A percentile compares a stretch with the other conserved stretches of the same genome.
Evolutionary conservation across 2,329 filamentous ascomycete species (phyloP).

Genomic region (Cytospora chrysosperma): DNA sequence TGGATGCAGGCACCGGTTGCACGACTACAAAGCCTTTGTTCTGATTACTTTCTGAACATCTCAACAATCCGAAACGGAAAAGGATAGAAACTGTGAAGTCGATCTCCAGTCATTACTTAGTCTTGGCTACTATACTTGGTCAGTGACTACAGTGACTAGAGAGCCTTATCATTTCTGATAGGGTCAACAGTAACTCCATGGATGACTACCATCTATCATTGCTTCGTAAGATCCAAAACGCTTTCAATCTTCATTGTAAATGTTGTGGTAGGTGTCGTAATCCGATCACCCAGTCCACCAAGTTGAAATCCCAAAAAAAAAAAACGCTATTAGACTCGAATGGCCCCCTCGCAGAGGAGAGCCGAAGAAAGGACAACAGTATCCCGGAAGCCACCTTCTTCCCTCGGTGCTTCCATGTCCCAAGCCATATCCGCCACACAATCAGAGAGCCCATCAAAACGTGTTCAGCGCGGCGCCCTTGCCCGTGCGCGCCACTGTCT

Average conservation of each 20-base stretch:
- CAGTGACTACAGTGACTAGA: too few relatives aligned
- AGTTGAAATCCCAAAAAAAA: neutral
- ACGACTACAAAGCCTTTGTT: too few relatives aligned
- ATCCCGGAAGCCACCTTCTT: neutral
- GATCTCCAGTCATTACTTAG: too few relatives aligned
- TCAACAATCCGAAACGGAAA: too few relatives aligned
- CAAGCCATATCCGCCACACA: too few relatives aligned
- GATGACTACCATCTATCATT: constrained; percentile 8
- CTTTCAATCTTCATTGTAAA: constrained; percentile 21
- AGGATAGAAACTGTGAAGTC: too few relatives aligned
- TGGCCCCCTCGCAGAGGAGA: neutral
- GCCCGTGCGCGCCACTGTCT: constrained; percentile 44
- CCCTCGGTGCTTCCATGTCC: neutral
- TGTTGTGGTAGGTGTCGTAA: constrained; percentile 2
- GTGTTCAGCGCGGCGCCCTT: constrained; percentile 34
- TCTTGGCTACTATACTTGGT: too few relatives aligned
- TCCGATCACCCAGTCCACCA: constrained; percentile 2
- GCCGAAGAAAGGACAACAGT: neutral
- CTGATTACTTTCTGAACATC: too few relatives aligned
- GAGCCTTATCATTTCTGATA: neutral
- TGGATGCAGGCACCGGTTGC: too few relatives aligned
- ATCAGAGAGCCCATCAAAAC: constrained; percentile 29
- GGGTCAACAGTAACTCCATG: neutral
- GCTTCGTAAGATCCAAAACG: constrained; percentile 12
- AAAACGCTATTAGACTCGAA: neutral